Base-by-base conservation (phyloP, 768 basidiomycete species). In the Kwoniella mangroviensis region DNA sequence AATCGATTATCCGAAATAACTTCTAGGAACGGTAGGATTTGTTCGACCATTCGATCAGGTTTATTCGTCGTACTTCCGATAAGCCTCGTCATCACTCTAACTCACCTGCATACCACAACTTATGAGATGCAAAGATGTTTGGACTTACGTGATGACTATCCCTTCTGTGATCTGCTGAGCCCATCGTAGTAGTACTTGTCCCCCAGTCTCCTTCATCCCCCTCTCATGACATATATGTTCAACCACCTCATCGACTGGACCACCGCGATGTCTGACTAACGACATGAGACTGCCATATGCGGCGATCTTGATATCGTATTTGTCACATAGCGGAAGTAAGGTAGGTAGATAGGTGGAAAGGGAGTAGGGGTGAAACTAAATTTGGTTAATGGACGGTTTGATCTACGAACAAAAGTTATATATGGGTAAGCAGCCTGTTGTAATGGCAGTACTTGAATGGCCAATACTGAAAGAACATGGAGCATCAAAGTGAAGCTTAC, bases 141-240 rank as follows among this genome's bases (percentile, higher is more conserved):
- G 42, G 5, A 69, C 71, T 59, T 58, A 73, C 71, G 68, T 73
- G 12, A 73, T 22, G 10, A 73, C 71, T 4, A 73, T 52, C 17
- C 71, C 71, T 19, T 58, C 63, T 3, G 68, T 59, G 24, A 65
- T 49, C 68, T 73, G 71, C 26, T 69, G 67, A 24, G 62, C 57
- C 71, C 71, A 73, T 24, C 49, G 43, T 21, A 73, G 52, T 28
- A 73, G 49, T 17, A 73, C 66, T 58, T 73, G 71, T 22, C 68
- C 71, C 40, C 45, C 67, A 5, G 63, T 73, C 55, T 69, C 67
- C 5, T 45, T 63, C 52, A 21, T 15, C 4, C 71, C 71, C 11
- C 73, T 58, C 24, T 61, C 69, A 17, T 52, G 17, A 15, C 40
- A 61, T 22, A 74, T 54, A 10, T 19, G 26, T 28, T 26, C 22